Conservation (phyloP, 2,329 filamentous ascomycete species). For the Aspergillus sp. region DNA sequence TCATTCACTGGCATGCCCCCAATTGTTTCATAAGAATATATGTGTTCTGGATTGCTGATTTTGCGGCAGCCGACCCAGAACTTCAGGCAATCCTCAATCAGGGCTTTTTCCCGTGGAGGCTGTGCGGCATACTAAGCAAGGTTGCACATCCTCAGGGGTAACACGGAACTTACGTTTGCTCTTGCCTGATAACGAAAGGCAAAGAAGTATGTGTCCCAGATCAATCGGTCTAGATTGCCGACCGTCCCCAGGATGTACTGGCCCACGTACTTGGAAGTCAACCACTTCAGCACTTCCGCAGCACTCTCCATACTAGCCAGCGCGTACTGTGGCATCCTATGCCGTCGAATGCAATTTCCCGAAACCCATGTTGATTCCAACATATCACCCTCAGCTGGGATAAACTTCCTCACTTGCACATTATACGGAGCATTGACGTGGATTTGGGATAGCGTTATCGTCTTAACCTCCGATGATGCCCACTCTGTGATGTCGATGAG, state of each 20-base stretch:
- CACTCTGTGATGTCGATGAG: slow-evolving; percentile 14
- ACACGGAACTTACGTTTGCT: slow-evolving; percentile 11
- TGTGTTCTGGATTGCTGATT: slow-evolving; percentile 11
- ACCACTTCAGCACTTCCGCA: slow-evolving; percentile 1
- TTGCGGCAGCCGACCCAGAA: slow-evolving; percentile 14
- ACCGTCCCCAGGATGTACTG: slow-evolving; percentile 6
- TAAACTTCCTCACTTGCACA: slow-evolving; percentile 8
- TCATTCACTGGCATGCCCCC: slow-evolving; percentile 6
- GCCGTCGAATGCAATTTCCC: not conserved
- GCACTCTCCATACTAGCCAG: slow-evolving; percentile 8
- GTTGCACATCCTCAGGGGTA: not conserved
- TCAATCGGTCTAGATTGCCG: slow-evolving; percentile 8
- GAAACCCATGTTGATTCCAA: slow-evolving; percentile 8
- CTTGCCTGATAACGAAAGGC: slow-evolving; percentile 11
- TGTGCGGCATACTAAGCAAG: slow-evolving; percentile 1
- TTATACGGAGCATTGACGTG: slow-evolving; percentile 9
- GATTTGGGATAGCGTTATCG: slow-evolving; percentile 10
- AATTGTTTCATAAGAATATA: slow-evolving; percentile 4
- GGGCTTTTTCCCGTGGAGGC: slow-evolving; percentile 3
- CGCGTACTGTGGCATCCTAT: slow-evolving; percentile 9
- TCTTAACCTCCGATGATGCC: slow-evolving; percentile 11
- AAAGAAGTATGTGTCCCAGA: slow-evolving; percentile 13
- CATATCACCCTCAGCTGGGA: slow-evolving; percentile 11
- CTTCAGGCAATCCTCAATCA: slow-evolving; percentile 10
- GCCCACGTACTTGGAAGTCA: slow-evolving; percentile 9